Conservation (phyloP, 495 filamentous ascomycete species). For the Hypoxylon intermedium region DNA sequence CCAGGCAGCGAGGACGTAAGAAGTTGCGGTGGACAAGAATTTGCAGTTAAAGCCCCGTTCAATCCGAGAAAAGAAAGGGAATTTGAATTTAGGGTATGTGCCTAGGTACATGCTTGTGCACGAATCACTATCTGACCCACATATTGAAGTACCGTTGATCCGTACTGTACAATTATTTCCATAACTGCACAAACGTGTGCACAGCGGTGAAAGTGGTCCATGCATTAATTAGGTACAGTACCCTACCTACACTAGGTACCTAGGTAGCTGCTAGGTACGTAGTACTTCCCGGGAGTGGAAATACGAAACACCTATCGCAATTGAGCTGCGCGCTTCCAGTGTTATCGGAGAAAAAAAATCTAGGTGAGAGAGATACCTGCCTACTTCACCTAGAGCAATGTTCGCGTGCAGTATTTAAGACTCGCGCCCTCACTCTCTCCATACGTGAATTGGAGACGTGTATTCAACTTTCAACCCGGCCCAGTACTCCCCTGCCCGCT, state of each 20-base stretch:
- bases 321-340: neutral
- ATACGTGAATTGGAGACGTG: neutral
- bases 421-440: neutral
- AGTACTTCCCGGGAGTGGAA: conserved; percentile 24
- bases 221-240: too few relatives aligned
- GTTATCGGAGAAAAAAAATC: conserved; percentile 27
- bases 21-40: conserved; percentile 24
- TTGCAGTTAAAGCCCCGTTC: conserved; percentile 14
- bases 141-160: too few relatives aligned
- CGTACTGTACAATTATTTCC: too few relatives aligned
- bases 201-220: too few relatives aligned
- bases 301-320: conserved; percentile 30
- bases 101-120: too few relatives aligned
- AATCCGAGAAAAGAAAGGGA: conserved; percentile 5
- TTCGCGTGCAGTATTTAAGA: conserved; percentile 14
- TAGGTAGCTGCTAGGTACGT: too few relatives aligned
- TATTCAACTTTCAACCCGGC: neutral
- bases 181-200: too few relatives aligned
- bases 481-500: neutral
- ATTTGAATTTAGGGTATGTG: neutral
- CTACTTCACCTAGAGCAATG: neutral
- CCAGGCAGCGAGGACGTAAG: conserved; percentile 4
- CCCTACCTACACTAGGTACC: too few relatives aligned
- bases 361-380: conserved; percentile 4
- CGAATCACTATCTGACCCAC: too few relatives aligned